Conservation (phyloP, 306 rosid genomes). For the Quercus ilex region DNA sequence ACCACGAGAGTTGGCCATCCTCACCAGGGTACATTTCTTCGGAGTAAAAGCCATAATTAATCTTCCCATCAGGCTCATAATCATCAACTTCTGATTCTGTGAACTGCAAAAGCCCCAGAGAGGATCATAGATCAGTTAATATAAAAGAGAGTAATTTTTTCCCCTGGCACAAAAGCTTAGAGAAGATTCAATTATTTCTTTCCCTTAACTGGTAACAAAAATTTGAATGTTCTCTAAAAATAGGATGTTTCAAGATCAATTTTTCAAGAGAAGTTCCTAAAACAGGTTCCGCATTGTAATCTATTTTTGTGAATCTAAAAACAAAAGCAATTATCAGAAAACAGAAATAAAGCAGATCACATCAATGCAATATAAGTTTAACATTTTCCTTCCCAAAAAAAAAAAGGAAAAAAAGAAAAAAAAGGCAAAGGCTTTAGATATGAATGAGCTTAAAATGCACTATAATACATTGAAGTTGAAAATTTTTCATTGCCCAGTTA, state of each 20-base stretch:
- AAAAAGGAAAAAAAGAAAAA: too few species aligned
- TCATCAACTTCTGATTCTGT: conserved; percentile 60
- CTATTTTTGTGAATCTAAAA: neutral
- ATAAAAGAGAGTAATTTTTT: neutral
- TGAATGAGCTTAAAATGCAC: neutral
- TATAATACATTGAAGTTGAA: too few species aligned
- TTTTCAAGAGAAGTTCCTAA: neutral
- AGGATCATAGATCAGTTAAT: conserved; percentile 9
- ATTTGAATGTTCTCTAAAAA: neutral
- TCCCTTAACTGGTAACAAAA: neutral
- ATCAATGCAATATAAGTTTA: neutral
- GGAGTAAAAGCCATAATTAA: conserved; percentile 48
- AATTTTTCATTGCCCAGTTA: too few species aligned
- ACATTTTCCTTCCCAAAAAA: neutral
- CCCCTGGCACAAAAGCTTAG: neutral
- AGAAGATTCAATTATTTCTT: neutral
- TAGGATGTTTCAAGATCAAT: neutral
- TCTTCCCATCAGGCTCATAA: conserved; percentile 53
- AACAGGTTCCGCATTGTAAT: neutral
- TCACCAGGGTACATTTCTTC: conserved; percentile 75
- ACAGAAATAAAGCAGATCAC: neutral
- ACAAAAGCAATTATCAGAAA: neutral
- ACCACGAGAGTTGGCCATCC: conserved; percentile 88
- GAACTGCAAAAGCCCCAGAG: conserved; percentile 46
- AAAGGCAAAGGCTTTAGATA: neutral